Base-by-base conservation (phyloP, 1,284 basidiomycete genomes). In the Heterobasidion annosum region DNA sequence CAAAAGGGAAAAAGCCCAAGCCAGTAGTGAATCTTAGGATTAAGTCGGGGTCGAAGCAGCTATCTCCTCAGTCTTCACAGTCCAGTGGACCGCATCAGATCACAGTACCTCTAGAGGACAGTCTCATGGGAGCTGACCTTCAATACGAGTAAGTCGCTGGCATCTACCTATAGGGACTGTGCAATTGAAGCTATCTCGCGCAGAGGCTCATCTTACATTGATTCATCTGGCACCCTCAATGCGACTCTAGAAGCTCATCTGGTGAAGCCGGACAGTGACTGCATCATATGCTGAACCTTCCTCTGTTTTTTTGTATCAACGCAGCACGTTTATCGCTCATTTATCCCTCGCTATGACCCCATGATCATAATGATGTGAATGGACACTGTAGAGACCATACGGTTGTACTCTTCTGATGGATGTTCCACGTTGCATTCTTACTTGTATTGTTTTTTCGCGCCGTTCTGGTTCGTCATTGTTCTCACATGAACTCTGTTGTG, bases 161-260 rank as follows among this genome's bases (percentile, higher is more conserved):
- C 12, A 43, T 43, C 4, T 16, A 16, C 12, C 16, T 13, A 43
- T 13, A 43, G 40, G 40, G 40, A 43, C 13, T 7, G 40, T 9
- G 43, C 33, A 42, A 37, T n/a, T 42, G 10, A 25, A 47, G 12
- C 6, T 19, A 47, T 49, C 8, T 37, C 34, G 42, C 25, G 42
- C 16, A 85, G 83, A 5, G 78, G 75, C 13, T 79, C 75, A 34
- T 73, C 79, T 1, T 86, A 81, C 58, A 75, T 85, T 32, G 70
- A 72, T 3, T 51, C 65, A 1, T 78, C 85, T 54, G 83, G 82
- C 13, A 73, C 74, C 10, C 66, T 87, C 16, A 64, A 70, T 43
- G 78, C 67, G 0, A 70, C 75, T 16, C 66, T 87, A 4, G 83
- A 85, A 62, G 82, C 77, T 3, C 69, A 72, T 37, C 69, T 87